Base-by-base conservation (phyloP, 208 protist genomes). In the Leishmania gerbilli region DNA sequence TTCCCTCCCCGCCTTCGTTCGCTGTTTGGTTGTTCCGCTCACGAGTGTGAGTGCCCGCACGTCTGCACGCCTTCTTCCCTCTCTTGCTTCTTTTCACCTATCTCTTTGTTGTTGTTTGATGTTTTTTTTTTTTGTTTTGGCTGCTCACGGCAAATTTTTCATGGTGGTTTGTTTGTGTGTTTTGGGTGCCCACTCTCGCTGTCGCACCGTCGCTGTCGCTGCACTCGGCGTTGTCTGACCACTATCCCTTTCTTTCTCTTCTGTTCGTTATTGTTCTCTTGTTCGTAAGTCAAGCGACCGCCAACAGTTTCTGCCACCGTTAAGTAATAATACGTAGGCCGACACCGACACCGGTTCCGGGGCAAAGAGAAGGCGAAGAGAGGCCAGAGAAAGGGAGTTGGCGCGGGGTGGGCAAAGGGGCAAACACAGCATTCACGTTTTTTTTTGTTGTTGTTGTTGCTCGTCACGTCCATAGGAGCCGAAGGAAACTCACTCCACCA, bases 21-120 rank as follows among this genome's bases (percentile, higher is more conserved):
- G 64, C 64, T 8, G 15, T 74, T 62, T 40, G 13, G 47, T 79
- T 74, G 77, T 77, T 45, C n/a, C 34, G 53, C 34, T 84, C 40
- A 71, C 78, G 31, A 71, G 84, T 77, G n/a, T 77, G n/a, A 67
- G 19, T 84, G 21, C 47, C 31, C 8, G 4, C 19, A 6, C 11
- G 15, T 15, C 51, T 24, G 37, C 45, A 53, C 21, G 49, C 37
- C 56, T 71, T 74, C 13, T n/a, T 42, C 60, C 40, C 67, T 40
- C 68, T 80, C 6, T 80, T 74, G 71, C 17, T 77, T 53, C 7
- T 0, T 2, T 67, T 67, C 9, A 21, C 51, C 15, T 15, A 21
- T 55, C 51, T 27, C 45, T 8, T 49, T 49, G 45, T 47, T 49
- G 45, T 47, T 47, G 45, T 47, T 47, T 47, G 45, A 45, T 45